phyloP scores from a whole-genome alignment of 2,329 filamentous ascomycete species.

The Cercospora sojina region DNA sequence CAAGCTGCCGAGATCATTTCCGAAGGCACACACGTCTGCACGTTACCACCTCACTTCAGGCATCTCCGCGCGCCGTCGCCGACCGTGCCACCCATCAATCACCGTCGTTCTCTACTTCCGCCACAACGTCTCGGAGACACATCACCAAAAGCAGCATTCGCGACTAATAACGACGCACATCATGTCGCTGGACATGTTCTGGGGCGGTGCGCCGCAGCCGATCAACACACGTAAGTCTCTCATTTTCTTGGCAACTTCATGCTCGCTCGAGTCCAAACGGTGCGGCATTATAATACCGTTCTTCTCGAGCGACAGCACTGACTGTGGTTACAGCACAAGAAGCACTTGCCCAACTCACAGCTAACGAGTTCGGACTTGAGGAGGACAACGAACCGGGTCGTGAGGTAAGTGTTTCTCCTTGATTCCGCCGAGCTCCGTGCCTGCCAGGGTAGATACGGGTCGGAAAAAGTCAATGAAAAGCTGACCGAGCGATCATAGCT shows the following conservation, averaged over 20 bases:
- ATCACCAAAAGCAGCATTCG: neutral
- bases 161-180: neutral
- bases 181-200: conserved; percentile 23
- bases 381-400: conserved; percentile 9
- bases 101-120: neutral
- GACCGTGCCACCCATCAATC: neutral
- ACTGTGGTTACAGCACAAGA: neutral
- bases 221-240: conserved; percentile 19
- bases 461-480: neutral
- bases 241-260: neutral
- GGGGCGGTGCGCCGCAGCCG: conserved; percentile 22
- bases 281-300: neutral
- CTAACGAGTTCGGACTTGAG: conserved; percentile 7
- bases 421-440: neutral
- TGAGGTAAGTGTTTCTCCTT: conserved; percentile 16
- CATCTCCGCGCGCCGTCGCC: neutral
- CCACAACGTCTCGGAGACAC: neutral
- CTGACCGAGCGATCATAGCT: conserved; percentile 18
- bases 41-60: neutral
- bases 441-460: neutral
- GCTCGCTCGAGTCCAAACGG: neutral
- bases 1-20: neutral
- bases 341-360: conserved; percentile 4
- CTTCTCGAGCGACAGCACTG: neutral
- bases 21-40: neutral